Base-by-base conservation (phyloP, 495 filamentous ascomycete species). In the Hypoxylon perforatum region DNA sequence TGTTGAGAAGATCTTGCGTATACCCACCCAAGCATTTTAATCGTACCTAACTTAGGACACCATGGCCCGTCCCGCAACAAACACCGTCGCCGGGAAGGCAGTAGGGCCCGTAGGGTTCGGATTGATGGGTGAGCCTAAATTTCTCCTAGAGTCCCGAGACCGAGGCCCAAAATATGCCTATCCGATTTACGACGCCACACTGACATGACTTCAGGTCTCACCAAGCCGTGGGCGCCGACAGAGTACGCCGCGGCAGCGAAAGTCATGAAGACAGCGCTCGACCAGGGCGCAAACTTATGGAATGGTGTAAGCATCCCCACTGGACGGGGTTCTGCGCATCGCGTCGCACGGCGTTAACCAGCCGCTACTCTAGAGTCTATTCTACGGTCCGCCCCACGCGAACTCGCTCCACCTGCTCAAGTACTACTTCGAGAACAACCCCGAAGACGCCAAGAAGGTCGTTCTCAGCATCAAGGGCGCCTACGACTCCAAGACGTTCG, bases 391-490 rank as follows among this genome's bases (percentile, higher is more conserved):
- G 0, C 75, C 76, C 3, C 62, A 75, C 1, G 53, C 69, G 41
- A 80, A 82, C 57, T 87, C 85, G 0, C 64, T 87, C 36, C 82
- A 86, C 33, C 73, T 88, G 36, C 75, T 88, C 46, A 79, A 84
- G 46, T 72, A 79, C 50, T 90, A 88, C 73, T 88, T 88, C 66
- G 76, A 77, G 42, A 69, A 82, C 61, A 79, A 88, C 73, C 86
- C 86, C 0, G 80, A 86, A 66, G 83, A 87, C 36, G 85, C 86
- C 1, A 75, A 80, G 12, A 82, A 85, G 60, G 81, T 89, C 5
- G 80, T 87, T 12, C 74, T 88, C n/a, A 85, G 83, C 70, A 80
- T 90, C 70, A 89, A 90, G 67, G 87, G 86, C 10, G 85, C 77
- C 3, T 65, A 46, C 23, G 23, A 47, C 11, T 3, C 5, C 3